Evolutionary conservation across 441 rosid genomes (phyloP), one percentile per base, ranked within the genome.

Genomic region (Metrosideros polymorpha): DNA sequence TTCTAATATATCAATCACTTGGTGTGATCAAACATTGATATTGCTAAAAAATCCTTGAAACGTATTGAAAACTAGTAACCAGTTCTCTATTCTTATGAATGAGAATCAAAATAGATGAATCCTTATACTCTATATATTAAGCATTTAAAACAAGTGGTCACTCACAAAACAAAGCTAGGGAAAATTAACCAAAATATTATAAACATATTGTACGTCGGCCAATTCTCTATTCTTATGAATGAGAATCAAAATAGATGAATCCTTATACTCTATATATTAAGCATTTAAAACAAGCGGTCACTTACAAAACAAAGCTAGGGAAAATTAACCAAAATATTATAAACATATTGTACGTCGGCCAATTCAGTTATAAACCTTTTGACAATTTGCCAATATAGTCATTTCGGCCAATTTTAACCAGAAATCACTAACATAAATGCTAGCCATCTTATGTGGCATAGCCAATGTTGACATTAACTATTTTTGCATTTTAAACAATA

Each of bases 371-470:
- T 32, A 63, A 32, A 18, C 0, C 6, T 63, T 63, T 63, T 32
- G 27, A 63, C 0, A 1, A 2, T 63, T 32, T 32, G 5, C 18
- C 6, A 15, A 30, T 61, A 3, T 32, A 61, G 0, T 30, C 3
- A 2, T 61, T 61, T 0, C 1, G 2, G 10, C 8, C 9, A 22
- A 53, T 53, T 6, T 53, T 53, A 2, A 2, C 0, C 0, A 4
- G 0, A 63, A 63, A 22, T 63, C 13, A 17, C 0, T 4, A 0
- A 32, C 2, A 1, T 63, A 3, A 7, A 19, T 19, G 2, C 7
- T 0, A 0, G 5, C 4, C 0, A 0, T 19, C 0, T 19, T 63
- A 63, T 2, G 3, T 0, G 2, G 0, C 0, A 18, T 0, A 0
- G 3, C 6, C 0, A 1, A 22, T 35, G 1, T 0, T 63, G 1